Conservation (phyloP, 768 basidiomycete genomes). For the Rhizopogon salebrosus region DNA sequence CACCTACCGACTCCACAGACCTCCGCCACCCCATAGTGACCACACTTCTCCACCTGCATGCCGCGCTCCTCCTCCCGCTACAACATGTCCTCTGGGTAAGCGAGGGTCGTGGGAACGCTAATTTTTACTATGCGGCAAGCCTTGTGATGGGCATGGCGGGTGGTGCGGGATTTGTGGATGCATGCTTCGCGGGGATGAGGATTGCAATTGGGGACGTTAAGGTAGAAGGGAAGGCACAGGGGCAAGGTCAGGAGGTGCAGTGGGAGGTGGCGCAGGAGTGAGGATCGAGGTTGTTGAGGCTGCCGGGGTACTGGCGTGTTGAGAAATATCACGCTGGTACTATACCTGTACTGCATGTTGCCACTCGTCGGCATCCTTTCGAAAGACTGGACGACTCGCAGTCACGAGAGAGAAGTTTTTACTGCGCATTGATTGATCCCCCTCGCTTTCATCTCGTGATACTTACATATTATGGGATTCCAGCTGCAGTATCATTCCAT, state of each 20-base stretch:
- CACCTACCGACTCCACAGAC: constrained; percentile 40
- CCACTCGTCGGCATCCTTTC: too few species aligned
- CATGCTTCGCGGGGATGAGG: constrained; percentile 77
- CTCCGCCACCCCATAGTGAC: constrained; percentile 84
- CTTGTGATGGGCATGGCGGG: constrained; percentile 89
- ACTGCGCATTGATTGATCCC: too few species aligned
- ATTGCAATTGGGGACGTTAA: constrained; percentile 57
- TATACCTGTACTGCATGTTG: too few species aligned
- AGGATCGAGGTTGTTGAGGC: not conserved
- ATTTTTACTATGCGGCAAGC: constrained; percentile 96
- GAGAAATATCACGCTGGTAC: too few species aligned
- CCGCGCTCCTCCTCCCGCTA: constrained; percentile 80
- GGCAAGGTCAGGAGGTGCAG: constrained; percentile 10
- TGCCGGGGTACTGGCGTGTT: too few species aligned
- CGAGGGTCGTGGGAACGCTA: constrained; percentile 93
- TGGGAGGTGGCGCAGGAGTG: constrained; percentile 26
- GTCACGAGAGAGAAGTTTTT: too few species aligned
- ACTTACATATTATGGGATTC: too few species aligned
- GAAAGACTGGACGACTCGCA: too few species aligned
- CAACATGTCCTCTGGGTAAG: constrained; percentile 90
- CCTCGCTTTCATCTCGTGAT: too few species aligned
- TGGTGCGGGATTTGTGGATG: constrained; percentile 79
- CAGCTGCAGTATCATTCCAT: too few species aligned
- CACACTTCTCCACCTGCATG: constrained; percentile 75
- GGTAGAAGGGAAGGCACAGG: constrained; percentile 30